Base-by-base conservation (phyloP, 2,329 filamentous ascomycete genomes). In the Penicillium sp. region DNA sequence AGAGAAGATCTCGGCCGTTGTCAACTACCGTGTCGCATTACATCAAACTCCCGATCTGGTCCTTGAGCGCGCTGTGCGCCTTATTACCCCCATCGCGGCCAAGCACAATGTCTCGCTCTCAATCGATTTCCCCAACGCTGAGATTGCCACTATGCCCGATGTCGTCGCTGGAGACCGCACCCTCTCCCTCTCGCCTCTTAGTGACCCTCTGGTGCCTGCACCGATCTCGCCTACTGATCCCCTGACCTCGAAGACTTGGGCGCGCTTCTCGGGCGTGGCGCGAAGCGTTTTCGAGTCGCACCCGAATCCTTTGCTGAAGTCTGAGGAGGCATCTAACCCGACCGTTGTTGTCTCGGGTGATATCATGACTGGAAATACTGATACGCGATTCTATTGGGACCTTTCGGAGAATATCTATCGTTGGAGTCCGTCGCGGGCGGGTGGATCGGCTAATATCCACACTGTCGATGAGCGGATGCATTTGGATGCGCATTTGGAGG, bases 21-120 rank as follows among this genome's bases (percentile, higher is more conserved):
- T 85, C 37, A 85, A 86, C 64, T 82, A 85, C 71, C 82, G 83
- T 7, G 78, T 85, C 41, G 82, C 82, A n/a, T 75, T 82, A 16
- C 82, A 83, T 58, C 78, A 84, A 61, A 77, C 77, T 2, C 78
- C 80, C 3, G 68, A 78, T 16, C 68, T 75, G 24, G 73, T 83
- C 6, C 79, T 77, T 56, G 67, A 73, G 26, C 81, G 81, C 31
- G 73, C 84, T 8, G 60, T 80, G 5, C 66, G 76, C n/a, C 71
- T 82, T 44, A 75, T 81, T 45, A 59, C 71, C 41, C 77, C 79
- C 2, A 73, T 84, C 39, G 77, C 79, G 0, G 71, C 80, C 56
- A 78, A 79, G 37, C 79, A 81, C 60, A 78, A 80, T 26, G 67
- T 85, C 19, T 73, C 71, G 1, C 69, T 84, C 5, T 41, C 55